phyloP scores from a whole-genome alignment of 768 basidiomycete species.

The Steccherinum ochraceum region DNA sequence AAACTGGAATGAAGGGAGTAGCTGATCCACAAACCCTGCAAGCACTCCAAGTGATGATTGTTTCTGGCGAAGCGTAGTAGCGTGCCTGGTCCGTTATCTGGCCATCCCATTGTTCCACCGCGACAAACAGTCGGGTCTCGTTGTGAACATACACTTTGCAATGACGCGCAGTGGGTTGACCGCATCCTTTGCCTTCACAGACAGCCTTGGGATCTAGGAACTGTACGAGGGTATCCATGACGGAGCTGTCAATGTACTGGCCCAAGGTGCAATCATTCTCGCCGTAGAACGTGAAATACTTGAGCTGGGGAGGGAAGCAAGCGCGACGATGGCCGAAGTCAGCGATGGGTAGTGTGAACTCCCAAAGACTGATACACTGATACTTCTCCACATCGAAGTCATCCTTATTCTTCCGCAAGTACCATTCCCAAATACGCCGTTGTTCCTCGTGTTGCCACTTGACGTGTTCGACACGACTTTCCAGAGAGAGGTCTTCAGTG shows the following conservation, averaged over 20 bases:
- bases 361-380: constrained; percentile 78
- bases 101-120: constrained; percentile 85
- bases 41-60: constrained; percentile 86
- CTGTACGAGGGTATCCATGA: constrained; percentile 60
- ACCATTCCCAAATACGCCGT: constrained; percentile 93
- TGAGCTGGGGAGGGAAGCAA: constrained; percentile 70
- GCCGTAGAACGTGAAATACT: constrained; percentile 83
- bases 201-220: constrained; percentile 69
- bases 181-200: constrained; percentile 81
- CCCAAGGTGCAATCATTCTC: constrained; percentile 91
- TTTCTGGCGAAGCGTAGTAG: constrained; percentile 48
- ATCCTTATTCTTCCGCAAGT: constrained; percentile 77
- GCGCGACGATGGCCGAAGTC: constrained; percentile 63
- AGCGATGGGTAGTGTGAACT: constrained; percentile 71
- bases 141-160: constrained; percentile 91
- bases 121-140: constrained; percentile 73
- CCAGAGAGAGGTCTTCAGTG: constrained; percentile 60
- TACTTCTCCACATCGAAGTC: constrained; percentile 91
- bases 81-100: constrained; percentile 56
- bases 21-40: constrained; percentile 75
- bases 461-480: constrained; percentile 64
- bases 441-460: constrained; percentile 85
- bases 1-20: constrained; percentile 84
- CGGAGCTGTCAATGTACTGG: constrained; percentile 82
- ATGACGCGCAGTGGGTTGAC: constrained; percentile 74